Conservation (phyloP, 2,329 filamentous ascomycete species). For the Beauveria sp. region DNA sequence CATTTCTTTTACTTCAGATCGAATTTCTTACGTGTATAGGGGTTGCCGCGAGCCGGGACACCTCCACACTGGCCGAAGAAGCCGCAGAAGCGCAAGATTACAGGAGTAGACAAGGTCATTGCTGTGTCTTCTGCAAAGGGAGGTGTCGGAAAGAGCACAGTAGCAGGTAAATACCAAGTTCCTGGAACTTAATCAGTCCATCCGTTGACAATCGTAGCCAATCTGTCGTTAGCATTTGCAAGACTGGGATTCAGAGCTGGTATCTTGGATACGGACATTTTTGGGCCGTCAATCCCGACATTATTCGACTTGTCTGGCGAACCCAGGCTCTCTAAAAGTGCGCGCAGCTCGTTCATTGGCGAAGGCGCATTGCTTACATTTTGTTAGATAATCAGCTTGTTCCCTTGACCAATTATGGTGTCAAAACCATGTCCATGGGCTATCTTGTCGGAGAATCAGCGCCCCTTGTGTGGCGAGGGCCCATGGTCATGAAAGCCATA, state of each 20-base stretch:
- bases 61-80: conserved; percentile 57
- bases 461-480: conserved; percentile 87
- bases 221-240: conserved; percentile 81
- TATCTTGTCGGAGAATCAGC: conserved; percentile 75
- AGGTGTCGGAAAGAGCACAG: conserved; percentile 94
- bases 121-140: conserved; percentile 97
- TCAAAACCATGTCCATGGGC: conserved; percentile 99
- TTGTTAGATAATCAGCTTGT: conserved; percentile 66
- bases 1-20: not conserved
- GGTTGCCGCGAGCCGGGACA: conserved; percentile 69
- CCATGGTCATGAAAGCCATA: conserved; percentile 97
- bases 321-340: conserved; percentile 66
- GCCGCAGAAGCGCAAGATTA: conserved; percentile 72
- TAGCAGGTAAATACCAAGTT: conserved; percentile 53
- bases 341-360: conserved; percentile 18
- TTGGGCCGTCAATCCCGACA: conserved; percentile 90
- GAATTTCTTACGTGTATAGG: conserved; percentile 41
- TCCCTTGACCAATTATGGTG: conserved; percentile 86
- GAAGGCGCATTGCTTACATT: conserved; percentile 8
- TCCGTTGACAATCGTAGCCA: conserved; percentile 38
- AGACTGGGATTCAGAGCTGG: conserved; percentile 73
- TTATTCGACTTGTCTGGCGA: conserved; percentile 76
- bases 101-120: conserved; percentile 81
- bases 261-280: conserved; percentile 93
- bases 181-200: not conserved